Percentiles rank a stretch among this genome's conserved stretches.
Conservation (phyloP, 2,329 filamentous ascomycete genomes). For the Aspergillus chevalieri region DNA sequence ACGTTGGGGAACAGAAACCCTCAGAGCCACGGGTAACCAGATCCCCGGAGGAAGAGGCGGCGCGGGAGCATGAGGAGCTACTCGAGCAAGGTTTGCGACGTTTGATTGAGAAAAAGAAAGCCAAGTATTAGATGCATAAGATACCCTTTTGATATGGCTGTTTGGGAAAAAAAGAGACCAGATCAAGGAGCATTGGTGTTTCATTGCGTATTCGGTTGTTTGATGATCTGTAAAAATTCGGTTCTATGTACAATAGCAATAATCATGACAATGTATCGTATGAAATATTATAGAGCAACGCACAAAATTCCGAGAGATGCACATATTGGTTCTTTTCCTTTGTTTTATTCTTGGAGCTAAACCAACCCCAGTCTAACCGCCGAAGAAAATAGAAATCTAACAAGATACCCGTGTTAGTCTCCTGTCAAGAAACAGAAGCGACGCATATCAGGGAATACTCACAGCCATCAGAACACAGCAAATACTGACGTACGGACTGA, state of each 20-base stretch:
- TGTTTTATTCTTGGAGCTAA: not conserved
- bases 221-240: slow-evolving; percentile 1
- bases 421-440: not conserved
- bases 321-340: not conserved
- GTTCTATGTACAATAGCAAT: slow-evolving; percentile 24
- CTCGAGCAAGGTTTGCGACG: slow-evolving; percentile 26
- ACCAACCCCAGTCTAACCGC: slow-evolving; percentile 17
- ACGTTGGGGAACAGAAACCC: not conserved
- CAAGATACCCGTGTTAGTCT: not conserved
- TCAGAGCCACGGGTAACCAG: not conserved
- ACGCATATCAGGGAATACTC: slow-evolving; percentile 27
- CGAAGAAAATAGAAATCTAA: slow-evolving; percentile 34
- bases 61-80: slow-evolving; percentile 16
- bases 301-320: too few relatives aligned
- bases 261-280: slow-evolving; percentile 12
- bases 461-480: slow-evolving; percentile 95
- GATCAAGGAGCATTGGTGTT: slow-evolving; percentile 8
- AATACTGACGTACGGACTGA: slow-evolving; percentile 92
- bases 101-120: slow-evolving; percentile 19
- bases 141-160: slow-evolving; percentile 17
- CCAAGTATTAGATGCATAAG: slow-evolving; percentile 11
- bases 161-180: not conserved
- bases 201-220: slow-evolving; percentile 1
- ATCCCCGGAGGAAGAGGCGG: slow-evolving; percentile 6
- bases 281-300: not conserved